Conservation (phyloP, 257 asterid species). For the Nyctanthes arbortristis region DNA sequence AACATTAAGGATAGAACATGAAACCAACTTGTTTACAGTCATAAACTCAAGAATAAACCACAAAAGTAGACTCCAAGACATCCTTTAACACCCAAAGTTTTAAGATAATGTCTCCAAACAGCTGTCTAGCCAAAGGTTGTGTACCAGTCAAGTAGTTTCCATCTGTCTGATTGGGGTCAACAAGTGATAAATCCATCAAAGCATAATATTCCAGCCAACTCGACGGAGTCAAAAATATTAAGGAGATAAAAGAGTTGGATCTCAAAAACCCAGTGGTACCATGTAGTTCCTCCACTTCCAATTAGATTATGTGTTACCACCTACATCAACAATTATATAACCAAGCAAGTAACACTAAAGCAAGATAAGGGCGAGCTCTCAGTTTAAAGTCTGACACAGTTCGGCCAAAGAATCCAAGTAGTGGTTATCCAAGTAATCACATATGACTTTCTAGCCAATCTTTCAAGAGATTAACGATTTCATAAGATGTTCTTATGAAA, state of each 20-base stretch:
- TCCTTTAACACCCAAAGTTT: not conserved
- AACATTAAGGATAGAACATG: not conserved
- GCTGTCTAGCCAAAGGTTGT: not conserved
- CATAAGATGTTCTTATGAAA: not conserved
- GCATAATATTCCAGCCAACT: not conserved
- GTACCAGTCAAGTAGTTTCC: not conserved
- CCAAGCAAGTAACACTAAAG: not conserved
- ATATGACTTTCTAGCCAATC: not conserved
- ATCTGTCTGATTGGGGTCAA: not conserved
- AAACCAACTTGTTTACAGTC: not conserved
- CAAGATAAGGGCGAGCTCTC: not conserved
- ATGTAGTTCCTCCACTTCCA: not conserved
- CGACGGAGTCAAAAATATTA: not conserved
- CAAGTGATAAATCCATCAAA: not conserved
- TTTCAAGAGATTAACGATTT: not conserved
- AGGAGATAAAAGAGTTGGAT: not conserved
- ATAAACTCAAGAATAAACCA: not conserved
- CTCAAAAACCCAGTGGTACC: not conserved
- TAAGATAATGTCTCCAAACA: not conserved
- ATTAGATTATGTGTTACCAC: not conserved
- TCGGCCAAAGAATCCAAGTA: not conserved
- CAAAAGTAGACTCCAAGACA: not conserved
- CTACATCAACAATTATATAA: not conserved
- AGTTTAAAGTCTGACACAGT: not conserved
- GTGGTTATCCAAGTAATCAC: not conserved